Evolutionary conservation across 768 basidiomycete species (phyloP), one percentile per base, ranked within the genome.

Genomic region (Tylopilus sp.): DNA sequence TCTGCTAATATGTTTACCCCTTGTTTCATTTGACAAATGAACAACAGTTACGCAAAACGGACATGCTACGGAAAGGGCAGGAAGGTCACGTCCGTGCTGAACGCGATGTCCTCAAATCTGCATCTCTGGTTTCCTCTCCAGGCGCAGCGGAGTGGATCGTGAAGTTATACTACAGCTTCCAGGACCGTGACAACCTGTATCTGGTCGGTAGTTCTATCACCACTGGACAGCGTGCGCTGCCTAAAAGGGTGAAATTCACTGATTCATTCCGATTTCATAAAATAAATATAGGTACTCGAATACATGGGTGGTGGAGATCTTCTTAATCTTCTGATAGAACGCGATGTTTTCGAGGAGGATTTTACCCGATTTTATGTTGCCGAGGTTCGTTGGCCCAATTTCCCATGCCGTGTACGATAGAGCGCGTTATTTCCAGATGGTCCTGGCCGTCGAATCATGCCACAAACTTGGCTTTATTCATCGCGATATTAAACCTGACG

Each of bases 271-370:
- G 76, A 78, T 79, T 80, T 83, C 77, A 80, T 71, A 60, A 59
- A 13, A 54, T 55, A 62, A 64, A 64, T 64, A 60, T 73, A 91
- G 90, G 81, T 95, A 45, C 79, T 95, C 41, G 90, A 95, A 66
- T 97, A 86, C 70, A 95, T 95, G 91, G 92, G 93, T 56, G 93
- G 94, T 50, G 92, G 95, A 51, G 95, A 98, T 75, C 83, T 98
- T 60, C 82, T 99, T 48, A 97, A 97, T 70, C 82, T 98, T 60
- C 78, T 98, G 66, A 95, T 98, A 61, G 91, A 97, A 71, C 75
- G 86, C 53, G 91, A 93, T 66, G 80, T 91, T 50, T 93, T 95
- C 63, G 87, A 91, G 56, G 92, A 95, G 77, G 81, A 85, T 62
- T 93, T 94, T 70, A 85, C 90, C 52, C 81, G 88, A 57, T 97